Evolutionary conservation across 75 land plant genomes (phyloP), one percentile per base, ranked within the genome.

Genomic region (Isoetes taiwanensis): DNA sequence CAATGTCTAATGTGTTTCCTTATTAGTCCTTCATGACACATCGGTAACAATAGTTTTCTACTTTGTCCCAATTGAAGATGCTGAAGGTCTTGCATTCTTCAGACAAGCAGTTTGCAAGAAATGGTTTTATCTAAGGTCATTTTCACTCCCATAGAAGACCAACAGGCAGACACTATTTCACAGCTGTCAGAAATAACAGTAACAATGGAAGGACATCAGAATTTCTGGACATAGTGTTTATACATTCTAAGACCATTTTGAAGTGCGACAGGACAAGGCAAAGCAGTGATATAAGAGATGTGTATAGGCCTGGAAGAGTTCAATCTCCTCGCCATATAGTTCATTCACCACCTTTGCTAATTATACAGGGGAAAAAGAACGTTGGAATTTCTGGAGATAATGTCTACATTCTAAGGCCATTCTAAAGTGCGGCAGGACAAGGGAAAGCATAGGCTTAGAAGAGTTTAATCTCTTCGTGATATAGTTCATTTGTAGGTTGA

Each of bases 91-190:
- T 41, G 73, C 76, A 28, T 76, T 69, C 41, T 37, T 91, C 40
- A 78, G 71, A 63, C 78, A 83, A 54, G 66, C 88, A 50, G 83
- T 91, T 28, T 75, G 83, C 37, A n/a, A n/a, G 85, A 80, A 74
- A 88, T 88, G 24, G 97, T 83, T 35, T 64, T 91, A 2, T 76
- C 74, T 20, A 56, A 61, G 46, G 78, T 60, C 16, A 21, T 62
- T 2, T 48, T 31, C 53, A 70, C 64, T 62, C 32, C 14, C 66
- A 54, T 38, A 64, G 58, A 30, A 41, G 32, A 3, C 59, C 66
- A 43, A 75, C 64, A 37, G 77, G 58, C 55, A 57, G 65, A 52
- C 97, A 90, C 62, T 91, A 68, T 59, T 91, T 86, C 66, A 72
- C 79, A 19, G 85, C 94, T 26, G 42, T 86, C 56, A 59, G 73